Conservation (phyloP, 805 yeast genomes). For the Zygosaccharomyces kombuchaensis region DNA sequence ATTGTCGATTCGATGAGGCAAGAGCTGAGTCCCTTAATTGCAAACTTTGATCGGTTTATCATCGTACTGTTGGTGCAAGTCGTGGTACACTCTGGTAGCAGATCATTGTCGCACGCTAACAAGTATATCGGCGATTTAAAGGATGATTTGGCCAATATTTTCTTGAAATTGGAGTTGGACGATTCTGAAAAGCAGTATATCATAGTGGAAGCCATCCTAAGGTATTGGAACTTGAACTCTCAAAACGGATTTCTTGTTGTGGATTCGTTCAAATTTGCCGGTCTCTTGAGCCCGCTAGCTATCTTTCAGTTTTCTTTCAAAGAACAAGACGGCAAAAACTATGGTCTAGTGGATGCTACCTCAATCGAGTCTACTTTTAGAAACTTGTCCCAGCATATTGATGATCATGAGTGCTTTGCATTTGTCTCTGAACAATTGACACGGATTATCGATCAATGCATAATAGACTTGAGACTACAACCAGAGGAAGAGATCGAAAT, state of each 20-base stretch:
- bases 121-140: constrained; percentile 45
- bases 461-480: constrained; percentile 18
- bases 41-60: constrained; percentile 42
- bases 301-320: constrained; percentile 43
- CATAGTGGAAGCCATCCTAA: constrained; percentile 53
- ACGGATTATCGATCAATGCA: constrained; percentile 19
- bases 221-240: constrained; percentile 63
- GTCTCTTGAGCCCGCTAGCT: constrained; percentile 40
- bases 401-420: constrained; percentile 28
- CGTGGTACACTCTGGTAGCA: constrained; percentile 75
- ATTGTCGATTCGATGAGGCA: constrained; percentile 32
- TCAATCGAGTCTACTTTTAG: constrained; percentile 43
- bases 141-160: constrained; percentile 36
- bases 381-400: constrained; percentile 31
- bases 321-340: constrained; percentile 26
- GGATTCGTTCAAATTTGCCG: constrained; percentile 46
- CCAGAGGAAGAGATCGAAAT: constrained; percentile 15
- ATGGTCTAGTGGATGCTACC: constrained; percentile 43
- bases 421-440: constrained; percentile 29
- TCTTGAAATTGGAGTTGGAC: constrained; percentile 30
- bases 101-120: constrained; percentile 77
- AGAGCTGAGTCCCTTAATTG: constrained; percentile 30
- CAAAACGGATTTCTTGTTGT: constrained; percentile 59
- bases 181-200: constrained; percentile 36
- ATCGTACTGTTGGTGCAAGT: constrained; percentile 64